These are phyloP conservation scores for Syzygium jambos DNA, from an alignment of 345 rosid genomes.

Conservation along the genomic window DNA sequence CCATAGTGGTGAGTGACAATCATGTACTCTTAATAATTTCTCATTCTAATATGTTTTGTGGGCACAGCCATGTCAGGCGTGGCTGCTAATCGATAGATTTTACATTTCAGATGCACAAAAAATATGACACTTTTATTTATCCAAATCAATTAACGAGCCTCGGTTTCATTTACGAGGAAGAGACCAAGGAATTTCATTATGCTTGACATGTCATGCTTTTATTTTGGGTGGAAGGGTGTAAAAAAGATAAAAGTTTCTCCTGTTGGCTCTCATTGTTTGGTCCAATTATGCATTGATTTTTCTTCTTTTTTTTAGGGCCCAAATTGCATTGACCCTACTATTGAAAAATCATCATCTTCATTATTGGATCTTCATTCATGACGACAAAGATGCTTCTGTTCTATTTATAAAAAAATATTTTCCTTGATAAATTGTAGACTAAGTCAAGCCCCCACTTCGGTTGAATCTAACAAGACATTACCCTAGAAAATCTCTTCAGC, in stretches of 20 bases:
- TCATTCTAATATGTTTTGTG: not conserved
- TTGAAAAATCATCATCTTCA: not conserved
- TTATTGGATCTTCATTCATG: not conserved
- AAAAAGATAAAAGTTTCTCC: not conserved
- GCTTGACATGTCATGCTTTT: not conserved
- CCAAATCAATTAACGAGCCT: not conserved
- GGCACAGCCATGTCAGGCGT: not conserved
- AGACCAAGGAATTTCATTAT: not conserved
- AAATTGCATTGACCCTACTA: not conserved
- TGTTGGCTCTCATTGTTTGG: not conserved
- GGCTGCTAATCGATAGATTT: not conserved
- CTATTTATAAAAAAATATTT: not conserved
- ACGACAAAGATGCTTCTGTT: not conserved
- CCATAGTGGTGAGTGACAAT: not conserved
- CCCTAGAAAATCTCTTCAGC: not conserved
- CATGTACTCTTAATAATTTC: rapidly evolving
- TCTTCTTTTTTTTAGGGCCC: not conserved
- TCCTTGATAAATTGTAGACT: not conserved
- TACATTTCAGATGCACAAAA: not conserved
- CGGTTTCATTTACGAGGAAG: not conserved
- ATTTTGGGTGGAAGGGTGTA: not conserved
- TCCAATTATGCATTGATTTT: not conserved
- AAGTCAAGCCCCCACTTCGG: not conserved
- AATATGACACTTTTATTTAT: not conserved
- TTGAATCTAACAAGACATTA: not conserved